A percentile compares a stretch with the other conserved stretches of the same genome.
Evolutionary conservation across 2,329 filamentous ascomycete genomes (phyloP).

Genomic region (Dothideomycetes sp.): DNA sequence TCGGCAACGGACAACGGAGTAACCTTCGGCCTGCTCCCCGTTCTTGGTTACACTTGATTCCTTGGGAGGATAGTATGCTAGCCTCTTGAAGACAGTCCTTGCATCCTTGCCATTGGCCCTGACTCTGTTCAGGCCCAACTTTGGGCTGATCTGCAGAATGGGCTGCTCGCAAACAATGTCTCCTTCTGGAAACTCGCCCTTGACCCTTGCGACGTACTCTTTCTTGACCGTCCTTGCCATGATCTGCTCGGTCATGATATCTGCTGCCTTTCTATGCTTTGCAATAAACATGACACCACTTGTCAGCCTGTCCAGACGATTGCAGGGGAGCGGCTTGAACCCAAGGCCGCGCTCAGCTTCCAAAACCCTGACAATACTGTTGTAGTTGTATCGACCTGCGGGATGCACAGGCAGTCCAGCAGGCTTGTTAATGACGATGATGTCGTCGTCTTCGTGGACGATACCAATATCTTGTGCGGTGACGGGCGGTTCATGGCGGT

Average conservation of each 20-base stretch:
- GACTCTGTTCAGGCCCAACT: conserved; percentile 88
- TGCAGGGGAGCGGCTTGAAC: conserved; percentile 63
- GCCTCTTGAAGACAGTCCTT: conserved; percentile 77
- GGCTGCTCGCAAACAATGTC: conserved; percentile 89
- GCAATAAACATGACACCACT: conserved; percentile 98
- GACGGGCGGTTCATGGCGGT: conserved; percentile 91
- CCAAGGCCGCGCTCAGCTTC: conserved; percentile 55
- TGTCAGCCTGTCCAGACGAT: conserved; percentile 85
- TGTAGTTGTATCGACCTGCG: conserved; percentile 90
- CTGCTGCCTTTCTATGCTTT: conserved; percentile 72
- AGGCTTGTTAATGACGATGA: conserved; percentile 96
- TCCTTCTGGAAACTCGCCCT: conserved; percentile 82
- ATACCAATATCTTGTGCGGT: conserved; percentile 68
- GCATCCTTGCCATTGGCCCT: conserved; percentile 85
- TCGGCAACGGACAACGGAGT: conserved; percentile 88
- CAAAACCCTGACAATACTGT: conserved; percentile 90
- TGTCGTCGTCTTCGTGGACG: conserved; percentile 81
- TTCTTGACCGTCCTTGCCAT: conserved; percentile 75
- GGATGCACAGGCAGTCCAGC: conserved; percentile 91
- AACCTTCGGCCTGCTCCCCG: conserved; percentile 50
- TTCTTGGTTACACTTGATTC: too few species aligned
- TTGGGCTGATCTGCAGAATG: conserved; percentile 87
- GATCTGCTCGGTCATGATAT: conserved; percentile 65
- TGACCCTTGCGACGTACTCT: conserved; percentile 87
- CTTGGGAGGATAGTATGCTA: conserved; percentile 75